Evolutionary conservation across 768 basidiomycete species (phyloP).

Genomic region (Leccinum variicolor): DNA sequence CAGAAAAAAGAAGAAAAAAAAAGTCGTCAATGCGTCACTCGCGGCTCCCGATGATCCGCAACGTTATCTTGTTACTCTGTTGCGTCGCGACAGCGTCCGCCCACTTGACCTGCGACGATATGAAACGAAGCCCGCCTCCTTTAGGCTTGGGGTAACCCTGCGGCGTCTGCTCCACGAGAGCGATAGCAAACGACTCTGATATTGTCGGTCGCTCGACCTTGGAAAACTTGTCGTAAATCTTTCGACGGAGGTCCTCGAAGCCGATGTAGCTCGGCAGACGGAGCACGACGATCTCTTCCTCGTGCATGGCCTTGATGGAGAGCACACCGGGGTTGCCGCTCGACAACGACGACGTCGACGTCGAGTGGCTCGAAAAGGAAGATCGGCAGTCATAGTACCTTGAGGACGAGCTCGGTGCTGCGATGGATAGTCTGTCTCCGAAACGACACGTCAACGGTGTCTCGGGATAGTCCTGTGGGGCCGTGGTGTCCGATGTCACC

Average conservation of each 20-base stretch:
- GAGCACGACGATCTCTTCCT: constrained; percentile 60
- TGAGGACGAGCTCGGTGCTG: constrained; percentile 6
- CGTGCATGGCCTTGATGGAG: constrained; percentile 62
- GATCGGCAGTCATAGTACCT: constrained; percentile 20
- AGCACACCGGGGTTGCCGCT: constrained; percentile 31
- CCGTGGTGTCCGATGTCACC: constrained; percentile 15
- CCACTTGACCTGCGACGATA: constrained; percentile 63
- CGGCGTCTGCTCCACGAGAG: constrained; percentile 42
- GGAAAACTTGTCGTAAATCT: constrained; percentile 66
- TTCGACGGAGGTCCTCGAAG: constrained; percentile 52
- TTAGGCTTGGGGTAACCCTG: not conserved
- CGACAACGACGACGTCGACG: constrained; percentile 30
- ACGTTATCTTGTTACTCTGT: constrained; percentile 52
- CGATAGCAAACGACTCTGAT: constrained; percentile 52
- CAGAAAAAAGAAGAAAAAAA: not conserved
- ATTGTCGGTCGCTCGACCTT: constrained; percentile 56
- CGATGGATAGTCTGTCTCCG: constrained; percentile 6
- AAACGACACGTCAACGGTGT: constrained; percentile 17
- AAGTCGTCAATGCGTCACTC: constrained; percentile 7
- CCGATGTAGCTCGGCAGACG: constrained; percentile 46
- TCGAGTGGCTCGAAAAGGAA: constrained; percentile 37
- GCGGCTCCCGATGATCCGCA: constrained; percentile 45
- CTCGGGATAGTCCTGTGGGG: constrained; percentile 13
- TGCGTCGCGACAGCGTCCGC: constrained; percentile 41
- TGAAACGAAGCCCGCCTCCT: constrained; percentile 37